Base-by-base conservation (phyloP, 164 flowering plant genomes). In the Magnolia sinica region DNA sequence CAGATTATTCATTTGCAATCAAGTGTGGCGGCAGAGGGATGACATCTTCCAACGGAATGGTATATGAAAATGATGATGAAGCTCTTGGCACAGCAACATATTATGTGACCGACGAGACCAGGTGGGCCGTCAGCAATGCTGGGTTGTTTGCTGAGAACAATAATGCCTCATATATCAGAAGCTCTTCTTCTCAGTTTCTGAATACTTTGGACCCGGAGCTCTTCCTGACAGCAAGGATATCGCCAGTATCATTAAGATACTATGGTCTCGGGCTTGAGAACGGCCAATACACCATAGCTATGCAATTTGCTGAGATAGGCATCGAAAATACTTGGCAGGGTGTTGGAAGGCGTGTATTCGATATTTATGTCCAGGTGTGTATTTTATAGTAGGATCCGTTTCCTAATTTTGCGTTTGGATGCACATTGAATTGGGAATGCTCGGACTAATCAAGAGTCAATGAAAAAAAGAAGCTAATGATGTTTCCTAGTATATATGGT, bases 261-360 rank as follows among this genome's bases (percentile, higher is more conserved):
- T 91, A 89, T 80, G 96, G 95, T 4, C 74, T 95, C 51, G 97
- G 97, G 59, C 93, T 92, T 67, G 84, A 92, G 79, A 92, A 94
- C 79, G 98, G 97, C 7, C 81, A 81, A 71, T 92, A 94, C 85
- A 91, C 75, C 37, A 85, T 94, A 19, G 83, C 29, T 29, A 84
- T 94, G 61, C 91, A 85, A 78, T 94, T 94, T 83, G 88, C 91
- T 0, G 98, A 94, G 81, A 80, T 68, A 50, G 79, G 51, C 31
- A 76, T 85, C 64, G 55, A 31, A 18, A 20, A 70, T 70, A 76
- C 87, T 58, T 91, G 92, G 95, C 20, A 76, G 81, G 87, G 91
- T 73, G 83, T 81, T 75, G 95, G 95, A 76, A 88, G 91, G 81
- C 94, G 95, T 72, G 80, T 85, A 45, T 94, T 94, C 75, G 90